Percentiles rank a stretch among this genome's conserved stretches.
Conservation (phyloP, 1,284 basidiomycete species). For the Porodaedalea pini region DNA sequence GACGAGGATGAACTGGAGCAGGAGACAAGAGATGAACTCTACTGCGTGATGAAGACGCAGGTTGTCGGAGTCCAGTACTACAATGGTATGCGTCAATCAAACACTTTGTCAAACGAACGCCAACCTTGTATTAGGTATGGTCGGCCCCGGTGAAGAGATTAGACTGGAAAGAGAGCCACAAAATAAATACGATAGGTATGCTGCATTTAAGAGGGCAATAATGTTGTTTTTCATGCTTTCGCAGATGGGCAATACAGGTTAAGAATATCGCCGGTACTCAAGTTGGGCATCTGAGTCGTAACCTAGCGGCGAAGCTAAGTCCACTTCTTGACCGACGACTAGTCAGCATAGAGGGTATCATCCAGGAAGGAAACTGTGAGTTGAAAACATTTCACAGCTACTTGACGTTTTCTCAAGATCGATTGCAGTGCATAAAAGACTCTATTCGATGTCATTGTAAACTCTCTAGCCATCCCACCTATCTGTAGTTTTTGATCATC, state of each 20-base stretch:
- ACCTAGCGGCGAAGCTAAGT: slow-evolving; percentile 58
- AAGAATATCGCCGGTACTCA: slow-evolving; percentile 69
- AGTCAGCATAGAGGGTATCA: slow-evolving; percentile 73
- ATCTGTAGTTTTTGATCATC: not conserved
- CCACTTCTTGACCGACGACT: slow-evolving; percentile 63
- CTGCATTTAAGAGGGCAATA: not conserved
- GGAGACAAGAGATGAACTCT: slow-evolving; percentile 61
- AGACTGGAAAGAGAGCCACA: slow-evolving; percentile 62
- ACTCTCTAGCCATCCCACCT: slow-evolving; percentile 21
- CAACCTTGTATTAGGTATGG: slow-evolving; percentile 50
- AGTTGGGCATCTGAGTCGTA: slow-evolving; percentile 75
- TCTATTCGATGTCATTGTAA: slow-evolving; percentile 61
- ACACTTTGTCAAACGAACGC: not conserved
- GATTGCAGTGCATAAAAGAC: slow-evolving; percentile 40
- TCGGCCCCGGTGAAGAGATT: slow-evolving; percentile 78
- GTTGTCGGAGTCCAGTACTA: slow-evolving; percentile 86
- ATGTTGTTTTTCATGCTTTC: not conserved
- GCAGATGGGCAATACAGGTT: slow-evolving; percentile 74
- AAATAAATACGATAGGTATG: slow-evolving; percentile 66
- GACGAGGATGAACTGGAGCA: slow-evolving; percentile 40
- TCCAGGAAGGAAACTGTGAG: slow-evolving; percentile 71
- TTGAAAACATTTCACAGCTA: slow-evolving; percentile 6
- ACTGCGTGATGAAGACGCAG: slow-evolving; percentile 53
- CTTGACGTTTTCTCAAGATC: slow-evolving; percentile 4
- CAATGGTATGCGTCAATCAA: slow-evolving; percentile 40